A percentile compares a stretch with the other conserved stretches of the same genome.
phyloP scores from a whole-genome alignment of 208 protist genomes.

The Tritrichomonas musculus region DNA sequence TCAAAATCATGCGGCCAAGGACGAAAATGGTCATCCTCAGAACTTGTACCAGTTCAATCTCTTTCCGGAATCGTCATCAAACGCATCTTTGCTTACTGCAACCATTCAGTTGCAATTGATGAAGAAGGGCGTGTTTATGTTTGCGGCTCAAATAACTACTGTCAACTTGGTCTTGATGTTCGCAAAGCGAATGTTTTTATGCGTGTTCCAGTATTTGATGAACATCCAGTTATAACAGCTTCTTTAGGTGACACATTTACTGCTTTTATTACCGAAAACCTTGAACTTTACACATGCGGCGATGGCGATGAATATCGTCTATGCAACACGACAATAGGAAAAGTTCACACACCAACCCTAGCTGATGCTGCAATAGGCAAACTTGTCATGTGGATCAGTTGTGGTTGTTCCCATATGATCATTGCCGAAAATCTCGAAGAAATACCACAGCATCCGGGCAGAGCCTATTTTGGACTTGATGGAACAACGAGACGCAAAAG shows the following conservation, averaged over 20 bases:
- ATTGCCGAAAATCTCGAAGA: not conserved
- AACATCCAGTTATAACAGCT: not conserved
- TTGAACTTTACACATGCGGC: not conserved
- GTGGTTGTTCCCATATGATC: not conserved
- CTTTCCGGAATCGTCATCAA: not conserved
- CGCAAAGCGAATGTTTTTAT: not conserved
- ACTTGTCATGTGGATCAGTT: not conserved
- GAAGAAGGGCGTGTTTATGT: not conserved
- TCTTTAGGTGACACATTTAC: not conserved
- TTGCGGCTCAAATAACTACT: not conserved
- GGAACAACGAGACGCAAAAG: not conserved
- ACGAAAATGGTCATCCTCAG: not conserved
- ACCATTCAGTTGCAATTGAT: not conserved
- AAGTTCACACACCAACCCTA: not conserved
- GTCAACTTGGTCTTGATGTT: not conserved
- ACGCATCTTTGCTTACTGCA: not conserved
- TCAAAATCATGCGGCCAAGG: conserved; percentile 13
- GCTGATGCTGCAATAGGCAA: not conserved
- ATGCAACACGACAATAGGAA: not conserved
- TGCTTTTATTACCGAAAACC: not conserved
- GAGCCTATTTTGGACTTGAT: not conserved
- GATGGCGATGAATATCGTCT: not conserved
- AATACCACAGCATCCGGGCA: not conserved
- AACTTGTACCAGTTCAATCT: not conserved
- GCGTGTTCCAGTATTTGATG: not conserved